A percentile compares a stretch with the other conserved stretches of the same genome.
Evolutionary conservation across 148 eudicot genomes (phyloP).

Genomic region (Bassia scoparia): DNA sequence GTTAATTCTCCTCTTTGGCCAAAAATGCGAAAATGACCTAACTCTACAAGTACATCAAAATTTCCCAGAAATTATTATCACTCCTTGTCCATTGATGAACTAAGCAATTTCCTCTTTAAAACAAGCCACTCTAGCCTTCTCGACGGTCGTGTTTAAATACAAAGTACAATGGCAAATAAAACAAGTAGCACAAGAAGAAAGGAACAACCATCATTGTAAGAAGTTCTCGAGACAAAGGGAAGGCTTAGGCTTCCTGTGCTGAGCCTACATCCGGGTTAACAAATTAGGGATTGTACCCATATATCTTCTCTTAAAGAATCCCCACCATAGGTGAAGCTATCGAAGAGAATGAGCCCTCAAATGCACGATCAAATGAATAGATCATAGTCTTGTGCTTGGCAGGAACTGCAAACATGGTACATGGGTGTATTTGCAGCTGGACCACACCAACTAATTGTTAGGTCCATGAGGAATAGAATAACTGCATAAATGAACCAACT

Average conservation of each 20-base stretch:
- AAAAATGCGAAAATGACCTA: slow-evolving; percentile 1
- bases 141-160: slow-evolving; percentile 61
- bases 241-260: slow-evolving; percentile 67
- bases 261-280: slow-evolving; percentile 59
- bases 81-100: slow-evolving; percentile 15
- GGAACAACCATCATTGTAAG: slow-evolving; percentile 90
- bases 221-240: slow-evolving; percentile 82
- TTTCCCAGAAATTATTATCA: background rate
- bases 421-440: slow-evolving; percentile 87
- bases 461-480: slow-evolving; percentile 82
- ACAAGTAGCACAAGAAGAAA: slow-evolving; percentile 81
- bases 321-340: slow-evolving; percentile 96
- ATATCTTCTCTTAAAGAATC: slow-evolving; percentile 78
- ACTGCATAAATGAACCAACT: slow-evolving; percentile 50
- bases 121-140: slow-evolving; percentile 58
- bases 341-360: slow-evolving; percentile 88
- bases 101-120: slow-evolving; percentile 54
- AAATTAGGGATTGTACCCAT: slow-evolving; percentile 70
- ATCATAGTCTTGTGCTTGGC: slow-evolving; percentile 87
- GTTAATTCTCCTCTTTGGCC: no score
- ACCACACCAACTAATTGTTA: slow-evolving; percentile 79
- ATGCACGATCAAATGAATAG: slow-evolving; percentile 90
- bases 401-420: slow-evolving; percentile 94
- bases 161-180: slow-evolving; percentile 73
- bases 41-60: background rate